Conservation (phyloP, 306 rosid species). For the Casuarina cunninghamiana region DNA sequence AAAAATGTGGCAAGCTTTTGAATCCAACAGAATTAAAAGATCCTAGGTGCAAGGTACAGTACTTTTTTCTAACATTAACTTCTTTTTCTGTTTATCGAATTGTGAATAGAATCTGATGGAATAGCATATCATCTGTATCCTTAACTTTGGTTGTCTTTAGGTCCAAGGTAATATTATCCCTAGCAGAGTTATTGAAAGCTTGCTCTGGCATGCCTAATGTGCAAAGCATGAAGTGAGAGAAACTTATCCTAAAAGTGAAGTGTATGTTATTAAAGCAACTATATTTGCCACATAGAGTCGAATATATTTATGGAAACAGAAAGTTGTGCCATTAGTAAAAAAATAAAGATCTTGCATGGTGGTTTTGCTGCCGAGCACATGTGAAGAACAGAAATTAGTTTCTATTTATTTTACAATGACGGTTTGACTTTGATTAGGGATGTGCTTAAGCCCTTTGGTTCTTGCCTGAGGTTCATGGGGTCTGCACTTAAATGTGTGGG, state of each 20-base stretch:
- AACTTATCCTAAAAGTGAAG: neutral
- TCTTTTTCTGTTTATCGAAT: neutral
- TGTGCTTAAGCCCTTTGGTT: neutral
- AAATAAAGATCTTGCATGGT: neutral
- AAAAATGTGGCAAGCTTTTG: slow-evolving; percentile 88
- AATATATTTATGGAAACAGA: too few relatives aligned
- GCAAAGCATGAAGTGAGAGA: neutral
- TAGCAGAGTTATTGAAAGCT: neutral
- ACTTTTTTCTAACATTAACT: neutral
- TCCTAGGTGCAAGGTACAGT: slow-evolving; percentile 88
- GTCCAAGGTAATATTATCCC: neutral
- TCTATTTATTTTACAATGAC: neutral
- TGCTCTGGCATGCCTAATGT: neutral
- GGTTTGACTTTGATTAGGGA: neutral
- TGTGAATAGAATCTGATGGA: neutral
- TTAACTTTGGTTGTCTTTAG: neutral
- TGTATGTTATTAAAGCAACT: too few relatives aligned
- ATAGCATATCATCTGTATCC: neutral
- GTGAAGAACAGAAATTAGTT: neutral
- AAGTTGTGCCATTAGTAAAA: too few relatives aligned
- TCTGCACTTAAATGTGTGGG: neutral
- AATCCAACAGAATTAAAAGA: slow-evolving; percentile 82
- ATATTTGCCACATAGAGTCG: too few relatives aligned
- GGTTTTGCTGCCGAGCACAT: neutral
- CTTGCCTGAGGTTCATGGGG: neutral